Percentiles rank a stretch among this genome's conserved stretches.
These are phyloP conservation scores for Jatropha podagrica DNA, from an alignment of 441 rosid genomes.

Conservation along the genomic window DNA sequence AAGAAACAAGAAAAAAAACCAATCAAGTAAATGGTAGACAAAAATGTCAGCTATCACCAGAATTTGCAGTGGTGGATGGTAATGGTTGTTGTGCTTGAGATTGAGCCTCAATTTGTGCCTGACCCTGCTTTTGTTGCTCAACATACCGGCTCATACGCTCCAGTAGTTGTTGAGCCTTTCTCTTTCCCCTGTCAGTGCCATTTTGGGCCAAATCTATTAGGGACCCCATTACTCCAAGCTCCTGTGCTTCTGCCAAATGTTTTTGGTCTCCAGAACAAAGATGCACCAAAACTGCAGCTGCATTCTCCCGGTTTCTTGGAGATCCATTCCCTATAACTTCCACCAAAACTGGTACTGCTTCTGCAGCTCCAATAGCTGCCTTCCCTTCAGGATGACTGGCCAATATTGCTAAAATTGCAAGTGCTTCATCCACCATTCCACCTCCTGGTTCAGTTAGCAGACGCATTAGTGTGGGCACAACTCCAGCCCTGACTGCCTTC, in stretches of 20 bases:
- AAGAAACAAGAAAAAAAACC: slow-evolving; percentile 24
- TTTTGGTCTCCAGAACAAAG: slow-evolving; percentile 77
- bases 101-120: slow-evolving; percentile 36
- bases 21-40: slow-evolving; percentile 12
- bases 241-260: slow-evolving; percentile 64
- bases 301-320: slow-evolving; percentile 88
- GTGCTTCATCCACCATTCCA: slow-evolving; percentile 85
- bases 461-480: slow-evolving; percentile 70
- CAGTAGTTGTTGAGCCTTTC: slow-evolving; percentile 87
- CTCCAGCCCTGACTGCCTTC: slow-evolving; percentile 89
- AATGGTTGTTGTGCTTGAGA: slow-evolving; percentile 34
- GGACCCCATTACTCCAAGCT: slow-evolving; percentile 68
- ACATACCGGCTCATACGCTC: slow-evolving; percentile 62
- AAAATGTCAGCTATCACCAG: slow-evolving; percentile 46
- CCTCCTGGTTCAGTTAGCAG: slow-evolving; percentile 79
- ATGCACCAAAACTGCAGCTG: slow-evolving; percentile 93
- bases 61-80: slow-evolving; percentile 30
- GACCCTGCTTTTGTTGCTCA: slow-evolving; percentile 69
- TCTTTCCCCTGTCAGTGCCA: slow-evolving; percentile 89
- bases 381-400: slow-evolving; percentile 92
- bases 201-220: slow-evolving; percentile 71
- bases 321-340: slow-evolving; percentile 75
- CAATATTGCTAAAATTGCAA: slow-evolving; percentile 84
- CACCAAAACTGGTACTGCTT: slow-evolving; percentile 78
- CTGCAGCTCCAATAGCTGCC: slow-evolving; percentile 75